Evolutionary conservation across 176 grass and related monocot genomes (phyloP).

Genomic region (Aegilops longissima): DNA sequence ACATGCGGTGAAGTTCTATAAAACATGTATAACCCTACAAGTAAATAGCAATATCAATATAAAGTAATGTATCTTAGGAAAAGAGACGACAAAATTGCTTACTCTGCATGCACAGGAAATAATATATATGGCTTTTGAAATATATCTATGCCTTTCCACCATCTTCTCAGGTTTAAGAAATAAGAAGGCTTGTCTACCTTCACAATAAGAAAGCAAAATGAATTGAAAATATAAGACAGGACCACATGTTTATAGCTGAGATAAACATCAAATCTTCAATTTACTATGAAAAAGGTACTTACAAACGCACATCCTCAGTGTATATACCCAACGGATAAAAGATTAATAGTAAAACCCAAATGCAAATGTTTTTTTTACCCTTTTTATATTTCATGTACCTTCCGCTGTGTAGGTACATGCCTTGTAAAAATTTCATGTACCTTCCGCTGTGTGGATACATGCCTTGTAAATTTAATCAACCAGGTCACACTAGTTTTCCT

Average conservation of each 20-base stretch:
- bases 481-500: background rate
- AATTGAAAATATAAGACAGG: constrained; percentile 1
- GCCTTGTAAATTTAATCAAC: background rate
- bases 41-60: background rate
- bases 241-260: constrained; percentile 3
- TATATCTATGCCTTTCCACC: constrained; percentile 90
- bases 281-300: background rate
- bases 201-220: constrained; percentile 30
- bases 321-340: background rate
- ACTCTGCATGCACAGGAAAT: constrained; percentile 92
- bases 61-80: background rate
- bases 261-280: constrained; percentile 1
- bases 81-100: constrained; percentile 34
- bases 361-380: background rate
- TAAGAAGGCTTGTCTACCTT: constrained; percentile 53
- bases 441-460: background rate
- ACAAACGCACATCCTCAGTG: background rate
- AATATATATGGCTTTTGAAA: constrained; percentile 81
- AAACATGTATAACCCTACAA: constrained; percentile 10
- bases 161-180: constrained; percentile 93
- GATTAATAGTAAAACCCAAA: background rate
- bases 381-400: background rate
- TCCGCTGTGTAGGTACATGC: background rate
- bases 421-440: background rate
- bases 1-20: background rate